phyloP scores from a whole-genome alignment of 2,329 filamentous ascomycete genomes.

The Clarireedia hainanense region DNA sequence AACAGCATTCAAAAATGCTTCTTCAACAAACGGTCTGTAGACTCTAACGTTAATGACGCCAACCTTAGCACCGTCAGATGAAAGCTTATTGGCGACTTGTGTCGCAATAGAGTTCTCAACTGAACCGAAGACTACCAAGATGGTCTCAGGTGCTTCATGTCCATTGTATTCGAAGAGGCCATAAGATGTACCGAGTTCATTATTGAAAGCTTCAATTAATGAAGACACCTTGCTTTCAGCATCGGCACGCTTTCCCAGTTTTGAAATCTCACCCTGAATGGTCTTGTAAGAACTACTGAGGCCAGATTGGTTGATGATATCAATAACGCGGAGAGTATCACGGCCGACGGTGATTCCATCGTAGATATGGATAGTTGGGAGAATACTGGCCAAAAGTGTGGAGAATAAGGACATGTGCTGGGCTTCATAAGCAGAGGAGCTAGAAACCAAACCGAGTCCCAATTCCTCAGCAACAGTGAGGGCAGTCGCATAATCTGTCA shows the following conservation, averaged over 20 bases:
- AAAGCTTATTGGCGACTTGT: slow-evolving; percentile 68
- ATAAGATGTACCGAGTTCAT: slow-evolving; percentile 89
- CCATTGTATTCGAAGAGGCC: slow-evolving; percentile 90
- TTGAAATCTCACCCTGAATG: slow-evolving; percentile 53
- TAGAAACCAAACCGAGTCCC: slow-evolving; percentile 77
- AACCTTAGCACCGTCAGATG: slow-evolving; percentile 65
- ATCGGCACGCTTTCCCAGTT: slow-evolving; percentile 62
- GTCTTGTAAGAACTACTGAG: slow-evolving; percentile 62
- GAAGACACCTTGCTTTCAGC: slow-evolving; percentile 64
- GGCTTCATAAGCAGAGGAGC: slow-evolving; percentile 78
- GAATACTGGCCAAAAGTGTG: slow-evolving; percentile 67
- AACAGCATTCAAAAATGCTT: slow-evolving; percentile 78
- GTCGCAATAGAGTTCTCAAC: slow-evolving; percentile 80
- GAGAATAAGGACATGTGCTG: slow-evolving; percentile 94
- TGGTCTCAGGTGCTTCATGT: slow-evolving; percentile 68
- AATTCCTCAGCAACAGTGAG: slow-evolving; percentile 82
- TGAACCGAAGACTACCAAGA: slow-evolving; percentile 88
- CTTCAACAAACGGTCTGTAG: slow-evolving; percentile 92
- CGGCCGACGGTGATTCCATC: slow-evolving; percentile 77
- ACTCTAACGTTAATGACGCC: slow-evolving; percentile 87
- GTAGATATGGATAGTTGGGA: slow-evolving; percentile 83
- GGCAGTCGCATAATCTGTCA: slow-evolving; percentile 79
- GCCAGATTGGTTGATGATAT: slow-evolving; percentile 66
- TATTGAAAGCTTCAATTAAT: slow-evolving; percentile 70
- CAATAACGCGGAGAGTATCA: slow-evolving; percentile 75